These are phyloP conservation scores for Fusarium falciforme DNA, from an alignment of 2,329 filamentous ascomycete genomes.

Conservation along the genomic window DNA sequence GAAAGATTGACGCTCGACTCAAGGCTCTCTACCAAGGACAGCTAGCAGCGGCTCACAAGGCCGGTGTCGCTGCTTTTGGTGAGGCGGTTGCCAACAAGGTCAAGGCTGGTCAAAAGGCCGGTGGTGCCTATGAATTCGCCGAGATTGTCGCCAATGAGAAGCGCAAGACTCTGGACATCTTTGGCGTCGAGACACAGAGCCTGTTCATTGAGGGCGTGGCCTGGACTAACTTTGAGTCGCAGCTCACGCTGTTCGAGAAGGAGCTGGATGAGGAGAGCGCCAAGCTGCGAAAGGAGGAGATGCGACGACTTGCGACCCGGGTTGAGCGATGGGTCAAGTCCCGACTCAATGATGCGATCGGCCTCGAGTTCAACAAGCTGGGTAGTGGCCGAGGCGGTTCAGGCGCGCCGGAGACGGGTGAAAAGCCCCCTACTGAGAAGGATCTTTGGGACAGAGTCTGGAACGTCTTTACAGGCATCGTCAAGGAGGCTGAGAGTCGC, in stretches of 20 bases:
- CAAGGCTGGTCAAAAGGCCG: slow-evolving; percentile 92
- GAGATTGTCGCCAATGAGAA: slow-evolving; percentile 91
- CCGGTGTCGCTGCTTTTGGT: slow-evolving; percentile 84
- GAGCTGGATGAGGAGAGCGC: slow-evolving; percentile 91
- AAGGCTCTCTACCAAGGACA: slow-evolving; percentile 92
- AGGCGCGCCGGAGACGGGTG: slow-evolving; percentile 81
- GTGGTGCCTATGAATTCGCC: slow-evolving; percentile 91
- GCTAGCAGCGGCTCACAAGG: slow-evolving; percentile 87
- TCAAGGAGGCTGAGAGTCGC: slow-evolving; percentile 84
- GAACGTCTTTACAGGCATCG: slow-evolving; percentile 84
- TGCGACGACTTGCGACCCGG: slow-evolving; percentile 89
- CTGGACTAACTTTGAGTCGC: slow-evolving; percentile 89
- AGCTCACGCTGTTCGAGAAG: slow-evolving; percentile 84
- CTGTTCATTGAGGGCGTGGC: slow-evolving; percentile 81
- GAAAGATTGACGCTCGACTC: slow-evolving; percentile 87
- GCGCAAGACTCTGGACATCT: slow-evolving; percentile 77
- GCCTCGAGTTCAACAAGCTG: slow-evolving; percentile 95
- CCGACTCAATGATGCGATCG: slow-evolving; percentile 86
- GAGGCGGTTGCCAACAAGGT: slow-evolving; percentile 89
- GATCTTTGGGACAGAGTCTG: slow-evolving; percentile 97
- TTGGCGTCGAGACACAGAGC: slow-evolving; percentile 79
- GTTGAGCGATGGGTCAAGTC: slow-evolving; percentile 95
- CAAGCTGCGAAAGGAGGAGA: slow-evolving; percentile 91
- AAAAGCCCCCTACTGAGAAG: slow-evolving; percentile 79
- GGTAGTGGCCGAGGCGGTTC: slow-evolving; percentile 87